Percentiles rank a stretch among this genome's conserved stretches.
Evolutionary conservation across 352 stramenopile species (phyloP).

Genomic region (Phytophthora sp.): DNA sequence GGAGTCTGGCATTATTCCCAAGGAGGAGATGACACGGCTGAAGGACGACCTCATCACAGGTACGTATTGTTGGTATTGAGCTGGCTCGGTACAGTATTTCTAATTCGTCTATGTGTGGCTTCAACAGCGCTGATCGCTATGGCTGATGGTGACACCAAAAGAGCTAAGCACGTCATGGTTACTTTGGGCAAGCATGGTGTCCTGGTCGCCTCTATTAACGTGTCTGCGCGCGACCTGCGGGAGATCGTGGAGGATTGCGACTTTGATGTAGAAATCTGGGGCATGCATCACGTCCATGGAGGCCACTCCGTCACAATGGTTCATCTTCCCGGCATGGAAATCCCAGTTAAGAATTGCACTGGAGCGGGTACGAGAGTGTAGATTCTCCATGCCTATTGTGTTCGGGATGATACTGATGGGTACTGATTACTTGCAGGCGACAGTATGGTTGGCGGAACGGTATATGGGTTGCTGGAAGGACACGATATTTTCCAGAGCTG

Average conservation of each 20-base stretch:
- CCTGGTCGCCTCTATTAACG: conserved; percentile 70
- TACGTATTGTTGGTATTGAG: conserved; percentile 14
- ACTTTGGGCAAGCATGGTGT: conserved; percentile 82
- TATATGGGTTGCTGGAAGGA: conserved; percentile 73
- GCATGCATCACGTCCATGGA: conserved; percentile 55
- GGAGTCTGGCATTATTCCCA: conserved; percentile 49
- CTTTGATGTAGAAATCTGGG: conserved; percentile 63
- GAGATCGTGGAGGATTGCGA: conserved; percentile 34
- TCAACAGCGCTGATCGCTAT: conserved; percentile 65
- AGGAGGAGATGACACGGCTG: conserved; percentile 56
- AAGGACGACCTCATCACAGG: conserved; percentile 76
- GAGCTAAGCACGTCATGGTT: conserved; percentile 73
- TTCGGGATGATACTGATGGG: conserved; percentile 5
- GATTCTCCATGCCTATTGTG: neutral
- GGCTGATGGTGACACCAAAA: conserved; percentile 52
- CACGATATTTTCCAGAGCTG: conserved; percentile 69
- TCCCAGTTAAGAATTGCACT: conserved; percentile 74
- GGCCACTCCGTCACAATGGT: conserved; percentile 58
- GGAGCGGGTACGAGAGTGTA: conserved; percentile 54
- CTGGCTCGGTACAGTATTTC: neutral
- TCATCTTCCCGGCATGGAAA: conserved; percentile 62
- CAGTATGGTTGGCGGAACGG: conserved; percentile 76
- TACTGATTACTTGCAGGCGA: conserved; percentile 50
- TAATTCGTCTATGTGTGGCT: conserved; percentile 12
- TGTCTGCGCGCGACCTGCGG: conserved; percentile 40